phyloP scores from a whole-genome alignment of 2,329 filamentous ascomycete species.

The Keithomyces neogunnii region DNA sequence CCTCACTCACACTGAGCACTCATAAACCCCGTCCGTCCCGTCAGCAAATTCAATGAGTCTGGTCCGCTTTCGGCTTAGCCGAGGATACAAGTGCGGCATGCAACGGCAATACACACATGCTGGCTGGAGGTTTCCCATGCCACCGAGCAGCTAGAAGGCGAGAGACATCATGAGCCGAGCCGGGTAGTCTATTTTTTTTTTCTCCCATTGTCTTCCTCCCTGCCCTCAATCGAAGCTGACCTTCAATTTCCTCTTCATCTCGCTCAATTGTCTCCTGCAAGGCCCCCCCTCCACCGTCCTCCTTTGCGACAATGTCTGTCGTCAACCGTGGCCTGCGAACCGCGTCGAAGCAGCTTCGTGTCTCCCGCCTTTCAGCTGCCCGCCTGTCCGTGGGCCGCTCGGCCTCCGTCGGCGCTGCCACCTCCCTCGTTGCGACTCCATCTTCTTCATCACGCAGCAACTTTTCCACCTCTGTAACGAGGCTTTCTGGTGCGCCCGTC shows the following conservation, averaged over 20 bases:
- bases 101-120: slow-evolving; percentile 6
- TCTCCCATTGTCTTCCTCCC: slow-evolving; percentile 2
- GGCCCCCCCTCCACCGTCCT: not conserved
- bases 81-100: slow-evolving; percentile 8
- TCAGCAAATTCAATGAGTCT: not conserved
- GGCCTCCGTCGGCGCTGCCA: slow-evolving; percentile 16
- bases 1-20: too few relatives aligned
- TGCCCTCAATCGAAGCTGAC: slow-evolving; percentile 3
- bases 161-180: not conserved
- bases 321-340: slow-evolving; percentile 46
- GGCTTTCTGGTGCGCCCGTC: slow-evolving; percentile 39
- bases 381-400: slow-evolving; percentile 10
- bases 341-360: slow-evolving; percentile 45
- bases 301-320: slow-evolving; percentile 38
- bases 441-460: slow-evolving; percentile 20
- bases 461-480: slow-evolving; percentile 42
- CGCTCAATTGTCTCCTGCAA: not conserved
- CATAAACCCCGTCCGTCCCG: too few relatives aligned
- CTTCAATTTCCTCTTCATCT: not conserved
- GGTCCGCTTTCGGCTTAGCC: slow-evolving; percentile 1
- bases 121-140: not conserved
- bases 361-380: slow-evolving; percentile 22
- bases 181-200: not conserved
- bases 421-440: slow-evolving; percentile 22
- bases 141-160: not conserved